Base-by-base conservation (phyloP, 495 filamentous ascomycete genomes). In the Sordaria brevicollis region DNA sequence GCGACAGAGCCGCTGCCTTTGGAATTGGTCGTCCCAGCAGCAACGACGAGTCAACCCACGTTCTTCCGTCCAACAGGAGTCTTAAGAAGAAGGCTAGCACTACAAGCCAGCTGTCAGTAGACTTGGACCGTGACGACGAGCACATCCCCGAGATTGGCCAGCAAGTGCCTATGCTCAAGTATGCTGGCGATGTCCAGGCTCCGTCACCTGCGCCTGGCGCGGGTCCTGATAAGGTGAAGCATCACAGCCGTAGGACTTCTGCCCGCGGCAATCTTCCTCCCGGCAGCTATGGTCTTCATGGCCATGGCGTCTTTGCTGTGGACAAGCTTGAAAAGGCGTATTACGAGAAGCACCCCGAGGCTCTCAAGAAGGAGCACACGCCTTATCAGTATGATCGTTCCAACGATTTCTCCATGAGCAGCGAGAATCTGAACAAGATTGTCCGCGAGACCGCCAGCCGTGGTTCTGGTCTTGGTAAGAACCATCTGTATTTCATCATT, bases 161-260 rank as follows among this genome's bases (percentile, higher is more conserved):
- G 75, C 87, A 93, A 74, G 94, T 98, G 25, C 96, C 95, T 37
- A 96, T 99, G 93, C 90, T 94, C 75, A 90, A 90, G 38, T 89
- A 96, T 81, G 94, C 93, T 41, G 95, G 95, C 54, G 95, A 98
- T 79, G 96, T 99, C 10, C 95, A 99, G 81, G 95, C 95, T 13
- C 95, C 95, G 0, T 94, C 96, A 0, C 93, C 94, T 4, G 87
- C 90, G 17, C 92, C 85, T 4, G 67, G 66, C 21, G 79, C 86
- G 39, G 89, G 88, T 25, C 79, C 82, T 71, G 49, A 62, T 3
- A 89, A 87, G 74, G 31, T 21, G 31, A 84, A 87, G 71, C 86
- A 91, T 72, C 93, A 96, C 74, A 78, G 85, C 39, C 89, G 93
- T 65, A 83, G 76, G 73, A 75, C 78, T 1, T 86, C 83, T 66